A percentile compares a stretch with the other conserved stretches of the same genome.
Evolutionary conservation across 1,139 yeast species (phyloP).

Genomic region (Yamadazyma sp.): DNA sequence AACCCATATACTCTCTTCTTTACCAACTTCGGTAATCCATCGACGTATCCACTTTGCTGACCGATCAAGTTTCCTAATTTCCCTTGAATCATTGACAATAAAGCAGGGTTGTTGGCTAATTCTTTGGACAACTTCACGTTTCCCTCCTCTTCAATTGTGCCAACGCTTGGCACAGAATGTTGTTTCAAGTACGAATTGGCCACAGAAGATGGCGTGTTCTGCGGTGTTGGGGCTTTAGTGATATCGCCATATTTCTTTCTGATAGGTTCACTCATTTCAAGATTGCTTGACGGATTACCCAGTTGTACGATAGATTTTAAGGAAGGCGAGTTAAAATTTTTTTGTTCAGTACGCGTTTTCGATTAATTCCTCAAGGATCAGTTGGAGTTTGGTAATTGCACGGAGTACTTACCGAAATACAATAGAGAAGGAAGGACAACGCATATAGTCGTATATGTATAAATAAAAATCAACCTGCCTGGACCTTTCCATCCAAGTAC

Average conservation of each 20-base stretch:
- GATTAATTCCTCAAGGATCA: background rate
- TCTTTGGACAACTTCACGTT: conserved; percentile 38
- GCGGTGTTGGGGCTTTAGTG: conserved; percentile 97
- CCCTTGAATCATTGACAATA: conserved; percentile 86
- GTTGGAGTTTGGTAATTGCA: background rate
- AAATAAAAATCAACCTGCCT: conserved; percentile 2
- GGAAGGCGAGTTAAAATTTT: conserved; percentile 5
- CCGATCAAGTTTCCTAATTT: conserved; percentile 85
- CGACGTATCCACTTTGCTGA: conserved; percentile 82
- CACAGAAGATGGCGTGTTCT: conserved; percentile 94
- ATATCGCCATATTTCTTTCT: conserved; percentile 70
- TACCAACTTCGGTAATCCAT: conserved; percentile 69
- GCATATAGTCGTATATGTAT: background rate
- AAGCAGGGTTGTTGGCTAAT: conserved; percentile 71
- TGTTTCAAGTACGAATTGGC: conserved; percentile 72
- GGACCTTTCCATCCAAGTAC: conserved; percentile 39
- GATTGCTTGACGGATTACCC: background rate
- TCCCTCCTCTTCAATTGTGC: conserved; percentile 69
- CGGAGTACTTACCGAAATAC: background rate
- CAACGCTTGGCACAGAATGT: conserved; percentile 64
- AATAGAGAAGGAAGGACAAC: background rate
- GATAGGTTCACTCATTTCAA: conserved; percentile 66
- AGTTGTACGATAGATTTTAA: background rate
- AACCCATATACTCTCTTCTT: conserved; percentile 79
- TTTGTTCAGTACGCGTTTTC: conserved; percentile 8